A percentile compares a stretch with the other conserved stretches of the same genome.
Conservation (phyloP, 2,329 filamentous ascomycete species). For the Diaporthe nobilis region DNA sequence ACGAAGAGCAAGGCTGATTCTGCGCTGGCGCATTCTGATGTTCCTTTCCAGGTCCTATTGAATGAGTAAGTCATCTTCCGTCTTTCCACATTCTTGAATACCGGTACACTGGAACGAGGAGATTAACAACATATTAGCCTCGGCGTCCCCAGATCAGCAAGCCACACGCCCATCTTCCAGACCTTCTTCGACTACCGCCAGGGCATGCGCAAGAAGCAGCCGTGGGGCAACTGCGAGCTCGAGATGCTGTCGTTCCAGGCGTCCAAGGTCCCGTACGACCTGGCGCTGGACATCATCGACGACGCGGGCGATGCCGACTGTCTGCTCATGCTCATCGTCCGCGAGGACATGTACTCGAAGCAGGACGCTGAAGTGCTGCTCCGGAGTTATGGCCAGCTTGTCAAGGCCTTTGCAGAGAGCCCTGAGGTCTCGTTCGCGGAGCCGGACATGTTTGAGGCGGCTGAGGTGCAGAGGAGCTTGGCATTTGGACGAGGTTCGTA, state of each 20-base stretch:
- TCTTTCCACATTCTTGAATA: too few relatives aligned
- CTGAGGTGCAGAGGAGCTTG: neutral
- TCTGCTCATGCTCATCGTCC: neutral
- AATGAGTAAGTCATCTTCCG: slow-evolving; percentile 45
- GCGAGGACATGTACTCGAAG: slow-evolving; percentile 12
- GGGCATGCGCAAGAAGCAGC: neutral
- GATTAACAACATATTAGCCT: slow-evolving; percentile 44
- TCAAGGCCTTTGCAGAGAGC: slow-evolving; percentile 36
- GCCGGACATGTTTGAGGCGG: neutral
- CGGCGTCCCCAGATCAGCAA: slow-evolving; percentile 53
- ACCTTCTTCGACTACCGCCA: slow-evolving; percentile 52
- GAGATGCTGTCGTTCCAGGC: neutral
- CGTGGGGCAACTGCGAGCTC: slow-evolving; percentile 8
- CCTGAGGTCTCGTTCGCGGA: slow-evolving; percentile 29
- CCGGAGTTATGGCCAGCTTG: neutral
- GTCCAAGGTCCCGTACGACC: slow-evolving; percentile 1
- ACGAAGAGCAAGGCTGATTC: slow-evolving; percentile 46
- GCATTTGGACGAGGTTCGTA: slow-evolving; percentile 3
- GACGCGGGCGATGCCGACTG: slow-evolving; percentile 8
- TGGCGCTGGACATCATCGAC: slow-evolving; percentile 18
- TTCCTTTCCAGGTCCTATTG: slow-evolving; percentile 66
- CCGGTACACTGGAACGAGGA: too few relatives aligned
- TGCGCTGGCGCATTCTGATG: slow-evolving; percentile 56
- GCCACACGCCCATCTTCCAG: slow-evolving; percentile 64
- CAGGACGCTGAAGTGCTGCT: neutral